A percentile compares a stretch with the other conserved stretches of the same genome.
Conservation (phyloP, 345 rosid genomes). For the Limnanthes douglasii region DNA sequence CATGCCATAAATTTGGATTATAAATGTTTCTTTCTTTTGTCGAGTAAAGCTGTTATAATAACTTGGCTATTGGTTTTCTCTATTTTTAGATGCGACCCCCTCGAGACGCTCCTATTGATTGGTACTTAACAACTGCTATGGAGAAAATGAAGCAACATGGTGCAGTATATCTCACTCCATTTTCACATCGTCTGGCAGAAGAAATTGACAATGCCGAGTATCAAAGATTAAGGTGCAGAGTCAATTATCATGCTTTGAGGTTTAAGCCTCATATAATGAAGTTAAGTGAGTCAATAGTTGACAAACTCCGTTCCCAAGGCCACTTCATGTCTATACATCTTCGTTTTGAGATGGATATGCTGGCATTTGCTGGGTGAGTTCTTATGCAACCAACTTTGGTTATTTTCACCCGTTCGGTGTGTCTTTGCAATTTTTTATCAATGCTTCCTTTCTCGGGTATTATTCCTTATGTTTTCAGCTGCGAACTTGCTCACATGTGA, state of each 20-base stretch:
- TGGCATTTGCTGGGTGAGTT: conserved; percentile 95
- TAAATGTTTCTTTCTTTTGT: background rate
- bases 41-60: background rate
- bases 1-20: background rate
- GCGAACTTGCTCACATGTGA: background rate
- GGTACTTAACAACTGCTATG: conserved; percentile 77
- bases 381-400: conserved; percentile 8
- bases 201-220: conserved; percentile 85
- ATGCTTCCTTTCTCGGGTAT: too few species aligned
- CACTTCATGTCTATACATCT: conserved; percentile 99
- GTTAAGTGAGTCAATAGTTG: conserved; percentile 83
- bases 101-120: conserved; percentile 85
- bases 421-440: too few species aligned
- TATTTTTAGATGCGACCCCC: conserved; percentile 62
- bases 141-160: conserved; percentile 86
- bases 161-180: conserved; percentile 94
- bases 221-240: conserved; percentile 96
- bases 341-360: conserved; percentile 99
- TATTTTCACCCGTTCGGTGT: conserved; percentile 4
- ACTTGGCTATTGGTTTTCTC: background rate
- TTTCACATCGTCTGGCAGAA: conserved; percentile 96
- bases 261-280: conserved; percentile 92
- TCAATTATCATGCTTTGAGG: conserved; percentile 88
- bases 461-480: too few species aligned
- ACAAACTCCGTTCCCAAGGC: conserved; percentile 91